Percentiles rank a stretch among this genome's conserved stretches.
phyloP scores from a whole-genome alignment of 345 rosid genomes.

The Sisymbrium altissimum region DNA sequence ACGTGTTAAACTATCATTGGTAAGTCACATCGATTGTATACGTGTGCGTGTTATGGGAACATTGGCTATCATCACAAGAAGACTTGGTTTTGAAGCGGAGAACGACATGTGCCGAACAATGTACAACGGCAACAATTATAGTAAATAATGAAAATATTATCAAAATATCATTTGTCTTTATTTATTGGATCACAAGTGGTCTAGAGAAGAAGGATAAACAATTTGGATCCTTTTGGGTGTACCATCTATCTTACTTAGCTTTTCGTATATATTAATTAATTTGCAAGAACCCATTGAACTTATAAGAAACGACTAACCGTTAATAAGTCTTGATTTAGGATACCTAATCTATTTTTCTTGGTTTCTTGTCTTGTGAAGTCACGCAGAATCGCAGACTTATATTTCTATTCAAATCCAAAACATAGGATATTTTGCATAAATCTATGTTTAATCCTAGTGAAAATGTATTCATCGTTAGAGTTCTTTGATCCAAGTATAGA shows the following conservation, averaged over 20 bases:
- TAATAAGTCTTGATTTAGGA: not conserved
- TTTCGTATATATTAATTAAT: not conserved
- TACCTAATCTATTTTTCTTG: not conserved
- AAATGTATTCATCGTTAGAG: not conserved
- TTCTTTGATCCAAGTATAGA: not conserved
- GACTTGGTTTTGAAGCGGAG: constrained; percentile 6
- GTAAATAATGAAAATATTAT: not conserved
- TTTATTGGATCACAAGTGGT: constrained; percentile 18
- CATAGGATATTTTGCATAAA: not conserved
- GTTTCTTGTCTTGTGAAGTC: not conserved
- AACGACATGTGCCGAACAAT: constrained; percentile 21
- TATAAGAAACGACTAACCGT: not conserved
- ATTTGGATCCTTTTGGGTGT: constrained; percentile 1
- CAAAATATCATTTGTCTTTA: not conserved
- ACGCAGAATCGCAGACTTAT: not conserved
- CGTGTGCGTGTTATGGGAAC: constrained; percentile 23
- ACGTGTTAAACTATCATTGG: constrained; percentile 15
- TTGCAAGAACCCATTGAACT: not conserved
- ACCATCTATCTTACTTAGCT: not conserved
- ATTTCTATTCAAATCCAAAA: not conserved
- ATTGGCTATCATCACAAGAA: constrained; percentile 23
- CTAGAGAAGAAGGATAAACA: constrained; percentile 1
- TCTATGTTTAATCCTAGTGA: not conserved
- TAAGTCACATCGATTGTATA: not conserved
- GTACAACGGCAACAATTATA: not conserved